Conservation (phyloP, 495 filamentous ascomycete species). For the Thozetella sp. region DNA sequence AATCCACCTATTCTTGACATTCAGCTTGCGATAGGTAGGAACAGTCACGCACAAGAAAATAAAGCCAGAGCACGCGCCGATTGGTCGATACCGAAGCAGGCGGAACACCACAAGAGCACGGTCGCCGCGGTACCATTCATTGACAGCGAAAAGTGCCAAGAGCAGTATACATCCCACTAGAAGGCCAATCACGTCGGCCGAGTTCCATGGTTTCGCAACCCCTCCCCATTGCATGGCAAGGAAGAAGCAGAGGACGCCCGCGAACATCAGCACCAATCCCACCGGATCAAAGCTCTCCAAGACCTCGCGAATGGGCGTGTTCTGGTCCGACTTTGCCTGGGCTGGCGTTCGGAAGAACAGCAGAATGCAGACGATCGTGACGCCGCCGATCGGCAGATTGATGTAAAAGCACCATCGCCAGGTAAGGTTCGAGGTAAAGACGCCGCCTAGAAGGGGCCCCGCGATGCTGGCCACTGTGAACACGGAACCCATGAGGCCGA, state of each 20-base stretch:
- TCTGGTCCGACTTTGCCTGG: conserved; percentile 30
- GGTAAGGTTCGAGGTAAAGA: conserved; percentile 38
- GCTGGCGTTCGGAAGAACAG: conserved; percentile 43
- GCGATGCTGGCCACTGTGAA: conserved; percentile 70
- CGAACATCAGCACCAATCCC: conserved; percentile 62
- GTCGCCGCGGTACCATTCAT: conserved; percentile 40
- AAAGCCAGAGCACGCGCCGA: conserved; percentile 32
- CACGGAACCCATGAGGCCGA: conserved; percentile 32
- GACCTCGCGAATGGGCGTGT: conserved; percentile 35
- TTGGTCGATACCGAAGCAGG: conserved; percentile 26
- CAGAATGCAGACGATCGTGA: conserved; percentile 34
- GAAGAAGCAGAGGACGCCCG: conserved; percentile 62
- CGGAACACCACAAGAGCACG: conserved; percentile 46
- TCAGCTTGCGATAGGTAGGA: not conserved
- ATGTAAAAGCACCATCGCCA: conserved; percentile 81
- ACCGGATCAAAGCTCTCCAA: conserved; percentile 55
- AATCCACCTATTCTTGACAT: not conserved
- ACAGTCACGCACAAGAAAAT: conserved; percentile 29
- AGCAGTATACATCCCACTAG: conserved; percentile 60
- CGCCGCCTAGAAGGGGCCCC: conserved; percentile 59
- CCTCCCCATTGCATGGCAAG: conserved; percentile 79
- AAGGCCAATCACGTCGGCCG: conserved; percentile 60
- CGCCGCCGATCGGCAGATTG: conserved; percentile 65
- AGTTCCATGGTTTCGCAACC: conserved; percentile 58
- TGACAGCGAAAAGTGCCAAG: conserved; percentile 31